Conservation (phyloP, 2,329 filamentous ascomycete genomes). For the Aspergillus oerlinghausenensis region DNA sequence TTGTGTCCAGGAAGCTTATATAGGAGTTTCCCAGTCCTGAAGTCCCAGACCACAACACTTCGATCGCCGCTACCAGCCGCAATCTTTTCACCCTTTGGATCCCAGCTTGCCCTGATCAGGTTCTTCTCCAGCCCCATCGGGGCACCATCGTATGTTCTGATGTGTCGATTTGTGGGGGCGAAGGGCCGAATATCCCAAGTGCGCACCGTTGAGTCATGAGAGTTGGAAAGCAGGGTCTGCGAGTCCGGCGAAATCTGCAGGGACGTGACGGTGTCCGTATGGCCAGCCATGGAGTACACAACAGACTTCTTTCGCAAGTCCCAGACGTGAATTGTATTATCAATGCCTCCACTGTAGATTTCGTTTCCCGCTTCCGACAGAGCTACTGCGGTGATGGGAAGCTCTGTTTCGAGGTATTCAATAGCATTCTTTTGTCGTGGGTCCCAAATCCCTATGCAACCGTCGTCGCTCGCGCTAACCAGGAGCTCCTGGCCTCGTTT, state of each 20-base stretch:
- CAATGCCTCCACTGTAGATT: conserved; percentile 89
- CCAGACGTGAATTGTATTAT: conserved; percentile 97
- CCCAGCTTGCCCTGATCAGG: conserved; percentile 85
- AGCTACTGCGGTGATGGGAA: conserved; percentile 85
- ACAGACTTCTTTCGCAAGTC: conserved; percentile 88
- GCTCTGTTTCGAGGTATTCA: conserved; percentile 84
- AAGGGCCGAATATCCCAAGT: conserved; percentile 98
- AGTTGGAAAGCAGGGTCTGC: conserved; percentile 83
- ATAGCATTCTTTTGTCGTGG: conserved; percentile 82
- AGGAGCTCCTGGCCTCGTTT: conserved; percentile 85
- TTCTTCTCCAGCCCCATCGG: conserved; percentile 86
- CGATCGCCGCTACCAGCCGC: conserved; percentile 86
- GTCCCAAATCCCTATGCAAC: conserved; percentile 93
- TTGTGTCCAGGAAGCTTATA: conserved; percentile 96
- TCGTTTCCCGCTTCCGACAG: conserved; percentile 94
- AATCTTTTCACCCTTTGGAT: conserved; percentile 76
- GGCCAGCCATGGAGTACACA: conserved; percentile 81
- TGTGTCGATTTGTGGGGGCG: conserved; percentile 77
- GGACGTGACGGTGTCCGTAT: conserved; percentile 88
- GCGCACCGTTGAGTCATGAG: conserved; percentile 87
- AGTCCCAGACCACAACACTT: conserved; percentile 87
- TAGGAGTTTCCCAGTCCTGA: conserved; percentile 77
- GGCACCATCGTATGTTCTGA: conserved; percentile 90
- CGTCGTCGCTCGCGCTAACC: conserved; percentile 89
- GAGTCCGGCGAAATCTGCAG: conserved; percentile 88